Evolutionary conservation across 768 basidiomycete genomes (phyloP).

Genomic region (Tulasnella sp.): DNA sequence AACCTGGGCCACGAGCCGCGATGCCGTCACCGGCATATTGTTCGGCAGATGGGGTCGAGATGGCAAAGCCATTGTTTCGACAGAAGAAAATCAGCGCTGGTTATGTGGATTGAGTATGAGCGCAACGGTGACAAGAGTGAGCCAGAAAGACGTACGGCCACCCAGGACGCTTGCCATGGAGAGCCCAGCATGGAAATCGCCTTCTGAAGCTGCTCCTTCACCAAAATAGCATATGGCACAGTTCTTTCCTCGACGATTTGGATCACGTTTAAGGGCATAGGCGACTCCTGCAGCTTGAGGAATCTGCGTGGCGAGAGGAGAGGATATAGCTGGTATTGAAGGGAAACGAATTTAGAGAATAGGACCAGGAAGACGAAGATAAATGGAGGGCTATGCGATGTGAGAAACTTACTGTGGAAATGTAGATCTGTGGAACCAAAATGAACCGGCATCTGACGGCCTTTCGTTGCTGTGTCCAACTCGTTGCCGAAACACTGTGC

Average conservation of each 20-base stretch:
- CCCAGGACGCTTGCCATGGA: constrained; percentile 44
- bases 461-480: constrained; percentile 75
- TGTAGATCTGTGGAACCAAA: constrained; percentile 80
- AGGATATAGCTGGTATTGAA: constrained; percentile 62
- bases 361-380: neutral
- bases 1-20: constrained; percentile 84
- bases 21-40: constrained; percentile 93
- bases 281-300: constrained; percentile 92
- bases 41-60: constrained; percentile 85
- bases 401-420: constrained; percentile 58
- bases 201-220: constrained; percentile 88
- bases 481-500: constrained; percentile 87
- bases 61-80: constrained; percentile 79
- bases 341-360: neutral
- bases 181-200: constrained; percentile 87
- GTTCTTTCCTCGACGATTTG: constrained; percentile 59
- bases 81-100: constrained; percentile 36
- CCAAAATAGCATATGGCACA: constrained; percentile 90
- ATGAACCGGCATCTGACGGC: constrained; percentile 93
- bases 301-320: constrained; percentile 89
- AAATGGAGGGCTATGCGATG: neutral
- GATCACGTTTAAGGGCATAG: constrained; percentile 80
- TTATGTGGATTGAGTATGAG: neutral
- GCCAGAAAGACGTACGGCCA: constrained; percentile 34
- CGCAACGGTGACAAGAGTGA: no score